These are phyloP conservation scores for Brassica balearica DNA, from an alignment of 441 rosid genomes.

Conservation along the genomic window DNA sequence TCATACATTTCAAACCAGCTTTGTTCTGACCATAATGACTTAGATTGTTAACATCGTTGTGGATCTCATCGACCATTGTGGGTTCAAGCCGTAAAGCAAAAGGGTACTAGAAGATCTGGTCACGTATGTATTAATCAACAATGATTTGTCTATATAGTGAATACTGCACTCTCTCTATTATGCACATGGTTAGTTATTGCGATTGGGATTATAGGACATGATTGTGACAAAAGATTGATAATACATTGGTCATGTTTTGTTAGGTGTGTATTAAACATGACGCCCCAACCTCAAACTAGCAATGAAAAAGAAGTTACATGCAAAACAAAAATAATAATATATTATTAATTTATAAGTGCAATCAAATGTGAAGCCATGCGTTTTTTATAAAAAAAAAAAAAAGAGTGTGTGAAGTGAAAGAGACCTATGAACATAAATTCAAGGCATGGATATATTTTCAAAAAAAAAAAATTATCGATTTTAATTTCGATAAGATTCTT, in stretches of 20 bases:
- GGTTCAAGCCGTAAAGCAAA: neutral
- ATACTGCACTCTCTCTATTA: constrained; percentile 21
- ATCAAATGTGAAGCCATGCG: constrained; percentile 26
- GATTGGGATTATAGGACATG: constrained; percentile 4
- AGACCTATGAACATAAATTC: constrained; percentile 20
- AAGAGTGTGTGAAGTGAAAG: constrained; percentile 29
- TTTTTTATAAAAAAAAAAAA: neutral
- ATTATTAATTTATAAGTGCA: constrained; percentile 11
- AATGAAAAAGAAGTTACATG: neutral
- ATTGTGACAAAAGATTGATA: constrained; percentile 37
- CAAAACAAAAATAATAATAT: neutral
- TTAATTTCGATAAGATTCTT: neutral
- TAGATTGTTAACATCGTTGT: neutral
- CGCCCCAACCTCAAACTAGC: neutral
- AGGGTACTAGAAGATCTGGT: neutral
- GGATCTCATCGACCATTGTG: neutral
- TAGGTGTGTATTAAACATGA: constrained; percentile 30
- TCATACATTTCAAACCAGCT: constrained; percentile 71
- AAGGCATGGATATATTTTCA: constrained; percentile 28
- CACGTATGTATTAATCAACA: constrained; percentile 22
- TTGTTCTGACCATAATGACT: neutral
- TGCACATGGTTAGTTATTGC: constrained; percentile 1
- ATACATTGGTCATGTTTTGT: constrained; percentile 34
- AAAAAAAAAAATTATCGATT: neutral
- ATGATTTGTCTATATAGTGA: constrained; percentile 15